Evolutionary conservation across 192 early-diverging fungal genomes (phyloP).

Genomic region (Thamnidium elegans): DNA sequence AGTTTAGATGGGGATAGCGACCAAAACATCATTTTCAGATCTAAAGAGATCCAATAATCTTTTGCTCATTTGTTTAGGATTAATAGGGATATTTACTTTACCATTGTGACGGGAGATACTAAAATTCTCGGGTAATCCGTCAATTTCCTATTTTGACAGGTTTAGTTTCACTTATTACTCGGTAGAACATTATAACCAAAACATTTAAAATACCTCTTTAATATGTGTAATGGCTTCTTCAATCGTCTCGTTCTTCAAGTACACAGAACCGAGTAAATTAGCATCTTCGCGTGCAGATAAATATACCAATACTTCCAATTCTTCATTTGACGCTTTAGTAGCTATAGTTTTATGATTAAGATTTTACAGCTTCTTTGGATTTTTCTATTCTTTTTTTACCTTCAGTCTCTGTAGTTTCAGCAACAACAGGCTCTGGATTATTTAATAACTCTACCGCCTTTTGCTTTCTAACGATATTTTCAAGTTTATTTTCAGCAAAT

Average conservation of each 20-base stretch:
- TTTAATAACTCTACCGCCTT: slow-evolving; percentile 4
- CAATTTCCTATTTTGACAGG: slow-evolving; percentile 48
- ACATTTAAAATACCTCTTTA: slow-evolving; percentile 35
- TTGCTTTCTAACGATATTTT: slow-evolving; percentile 17
- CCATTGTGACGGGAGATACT: slow-evolving; percentile 53
- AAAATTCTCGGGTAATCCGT: slow-evolving; percentile 49
- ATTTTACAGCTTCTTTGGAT: neutral
- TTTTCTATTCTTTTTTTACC: neutral
- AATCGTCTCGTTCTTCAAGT: slow-evolving; percentile 47
- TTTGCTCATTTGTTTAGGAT: slow-evolving; percentile 55
- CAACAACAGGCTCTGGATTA: neutral
- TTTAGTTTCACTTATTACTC: neutral
- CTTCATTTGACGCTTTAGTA: slow-evolving; percentile 13
- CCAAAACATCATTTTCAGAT: slow-evolving; percentile 50
- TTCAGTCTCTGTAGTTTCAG: slow-evolving; percentile 5
- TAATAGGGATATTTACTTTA: slow-evolving; percentile 55
- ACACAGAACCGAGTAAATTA: slow-evolving; percentile 59
- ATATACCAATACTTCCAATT: slow-evolving; percentile 63
- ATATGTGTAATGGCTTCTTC: slow-evolving; percentile 37
- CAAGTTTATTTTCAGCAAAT: slow-evolving; percentile 38
- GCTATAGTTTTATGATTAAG: neutral
- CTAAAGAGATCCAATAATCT: slow-evolving; percentile 51
- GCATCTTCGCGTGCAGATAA: slow-evolving; percentile 39
- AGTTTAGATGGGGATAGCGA: slow-evolving; percentile 28
- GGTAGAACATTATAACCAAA: neutral